Conservation (phyloP, 2,329 filamentous ascomycete genomes). For the Ambrosiella cleistominuta region DNA sequence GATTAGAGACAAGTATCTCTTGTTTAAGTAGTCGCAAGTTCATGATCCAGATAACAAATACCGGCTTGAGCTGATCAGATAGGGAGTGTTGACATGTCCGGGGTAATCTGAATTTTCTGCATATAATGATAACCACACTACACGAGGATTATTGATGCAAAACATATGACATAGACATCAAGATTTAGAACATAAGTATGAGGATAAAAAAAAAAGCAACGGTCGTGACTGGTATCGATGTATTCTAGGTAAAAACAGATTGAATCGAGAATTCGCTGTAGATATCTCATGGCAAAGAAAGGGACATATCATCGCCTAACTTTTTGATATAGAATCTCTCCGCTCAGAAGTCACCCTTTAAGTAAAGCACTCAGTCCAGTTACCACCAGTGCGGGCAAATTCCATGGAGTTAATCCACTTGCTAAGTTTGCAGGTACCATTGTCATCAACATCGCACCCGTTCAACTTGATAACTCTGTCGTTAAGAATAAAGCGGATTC, state of each 20-base stretch:
- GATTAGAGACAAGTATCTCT: too few species aligned
- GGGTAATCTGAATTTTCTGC: too few species aligned
- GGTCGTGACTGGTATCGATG: not conserved
- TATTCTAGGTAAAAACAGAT: not conserved
- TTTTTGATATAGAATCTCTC: too few species aligned
- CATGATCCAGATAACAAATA: too few species aligned
- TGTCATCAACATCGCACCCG: constrained; percentile 49
- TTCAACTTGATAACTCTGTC: constrained; percentile 59
- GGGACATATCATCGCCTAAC: too few species aligned
- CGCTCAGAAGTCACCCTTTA: constrained; percentile 12
- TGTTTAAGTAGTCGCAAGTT: too few species aligned
- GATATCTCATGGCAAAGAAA: too few species aligned
- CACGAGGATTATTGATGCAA: too few species aligned
- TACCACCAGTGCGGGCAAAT: constrained; percentile 55
- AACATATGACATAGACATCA: too few species aligned
- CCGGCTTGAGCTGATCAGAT: too few species aligned
- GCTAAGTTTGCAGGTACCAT: constrained; percentile 52
- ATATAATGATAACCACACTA: too few species aligned
- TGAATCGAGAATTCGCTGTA: not conserved
- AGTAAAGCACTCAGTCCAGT: constrained; percentile 50
- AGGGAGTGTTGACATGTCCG: too few species aligned
- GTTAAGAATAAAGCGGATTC: constrained; percentile 67
- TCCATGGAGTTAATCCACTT: constrained; percentile 57
- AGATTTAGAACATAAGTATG: not conserved
- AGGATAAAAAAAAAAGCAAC: not conserved